Conservation (phyloP, 192 early-diverging fungal species). For the Backusella sp. region DNA sequence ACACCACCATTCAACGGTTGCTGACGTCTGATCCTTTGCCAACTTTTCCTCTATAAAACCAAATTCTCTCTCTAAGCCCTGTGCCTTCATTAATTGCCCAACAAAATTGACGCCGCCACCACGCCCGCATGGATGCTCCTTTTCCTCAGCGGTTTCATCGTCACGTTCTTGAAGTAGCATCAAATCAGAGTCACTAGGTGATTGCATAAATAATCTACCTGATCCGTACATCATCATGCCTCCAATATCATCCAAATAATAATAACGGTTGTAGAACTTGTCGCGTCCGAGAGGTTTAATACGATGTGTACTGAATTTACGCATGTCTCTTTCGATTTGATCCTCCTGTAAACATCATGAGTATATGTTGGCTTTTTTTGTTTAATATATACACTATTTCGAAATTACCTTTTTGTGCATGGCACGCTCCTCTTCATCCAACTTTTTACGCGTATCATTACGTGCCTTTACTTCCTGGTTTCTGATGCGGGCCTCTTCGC, state of each 20-base stretch:
- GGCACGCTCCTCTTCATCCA: conserved; percentile 54
- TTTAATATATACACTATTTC: neutral
- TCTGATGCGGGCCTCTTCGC: conserved; percentile 40
- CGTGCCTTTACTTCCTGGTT: conserved; percentile 41
- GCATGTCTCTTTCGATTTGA: conserved; percentile 70
- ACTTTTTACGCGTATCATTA: conserved; percentile 40
- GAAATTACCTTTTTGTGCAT: conserved; percentile 42
- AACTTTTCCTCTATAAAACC: conserved; percentile 12
- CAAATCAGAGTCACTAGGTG: conserved; percentile 51
- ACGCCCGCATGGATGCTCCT: conserved; percentile 29
- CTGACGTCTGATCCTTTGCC: neutral
- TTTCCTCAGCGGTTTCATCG: neutral
- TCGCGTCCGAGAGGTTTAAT: conserved; percentile 77
- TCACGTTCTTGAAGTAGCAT: conserved; percentile 44
- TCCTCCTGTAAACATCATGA: conserved; percentile 45
- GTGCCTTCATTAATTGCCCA: conserved; percentile 19
- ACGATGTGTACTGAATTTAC: conserved; percentile 62
- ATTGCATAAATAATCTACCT: conserved; percentile 61
- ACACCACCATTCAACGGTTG: conserved; percentile 27
- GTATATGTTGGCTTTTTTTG: neutral
- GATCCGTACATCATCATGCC: conserved; percentile 50
- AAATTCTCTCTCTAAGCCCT: conserved; percentile 25
- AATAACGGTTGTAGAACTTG: conserved; percentile 87
- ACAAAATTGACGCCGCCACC: conserved; percentile 28
- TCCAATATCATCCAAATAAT: conserved; percentile 84